Evolutionary conservation across 306 rosid species (phyloP).

Genomic region (Styphnolobium japonicum): DNA sequence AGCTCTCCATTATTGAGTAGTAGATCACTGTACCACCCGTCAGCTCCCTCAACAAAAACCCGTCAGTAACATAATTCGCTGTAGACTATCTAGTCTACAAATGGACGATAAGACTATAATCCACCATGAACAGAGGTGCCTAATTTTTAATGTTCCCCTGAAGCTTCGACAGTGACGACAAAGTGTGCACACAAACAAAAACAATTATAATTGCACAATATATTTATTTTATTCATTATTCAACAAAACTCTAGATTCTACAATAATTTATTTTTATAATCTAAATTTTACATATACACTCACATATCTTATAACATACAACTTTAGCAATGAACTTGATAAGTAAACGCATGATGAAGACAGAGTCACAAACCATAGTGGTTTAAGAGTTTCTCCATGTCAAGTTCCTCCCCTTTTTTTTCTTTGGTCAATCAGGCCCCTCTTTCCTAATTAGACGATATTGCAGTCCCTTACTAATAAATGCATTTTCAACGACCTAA

Average conservation of each 20-base stretch:
- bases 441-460: not conserved
- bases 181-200: not conserved
- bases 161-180: not conserved
- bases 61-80: too few species aligned
- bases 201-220: not conserved
- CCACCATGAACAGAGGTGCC: not conserved
- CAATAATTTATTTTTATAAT: not conserved
- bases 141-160: not conserved
- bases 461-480: not conserved
- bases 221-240: not conserved
- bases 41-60: not conserved
- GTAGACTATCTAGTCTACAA: too few species aligned
- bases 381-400: not conserved
- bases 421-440: not conserved
- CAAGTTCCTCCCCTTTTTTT: not conserved
- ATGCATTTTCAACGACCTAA: conserved; percentile 25
- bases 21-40: not conserved
- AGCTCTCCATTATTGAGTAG: not conserved
- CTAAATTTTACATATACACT: not conserved
- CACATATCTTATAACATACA: not conserved
- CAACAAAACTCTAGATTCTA: not conserved
- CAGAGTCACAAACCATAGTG: not conserved
- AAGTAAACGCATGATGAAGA: not conserved
- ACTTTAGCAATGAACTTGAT: not conserved
- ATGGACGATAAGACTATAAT: not conserved